These are phyloP conservation scores for Paecilomyces sp. DNA, from an alignment of 2,329 filamentous ascomycete species.

Conservation along the genomic window DNA sequence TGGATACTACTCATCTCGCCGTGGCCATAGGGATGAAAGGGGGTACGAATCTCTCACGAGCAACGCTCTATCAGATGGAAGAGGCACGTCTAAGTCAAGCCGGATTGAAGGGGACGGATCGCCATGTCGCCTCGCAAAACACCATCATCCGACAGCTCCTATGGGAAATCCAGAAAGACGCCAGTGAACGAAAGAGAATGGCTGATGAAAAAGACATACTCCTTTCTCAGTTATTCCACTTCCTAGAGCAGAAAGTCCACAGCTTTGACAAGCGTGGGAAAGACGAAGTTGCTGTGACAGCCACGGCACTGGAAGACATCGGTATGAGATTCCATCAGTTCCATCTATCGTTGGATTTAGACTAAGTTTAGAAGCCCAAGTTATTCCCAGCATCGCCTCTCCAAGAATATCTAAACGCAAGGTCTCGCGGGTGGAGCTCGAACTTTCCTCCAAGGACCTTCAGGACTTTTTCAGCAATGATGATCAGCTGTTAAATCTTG, in stretches of 20 bases:
- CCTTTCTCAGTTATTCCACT: slow-evolving; percentile 16
- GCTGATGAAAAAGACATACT: slow-evolving; percentile 17
- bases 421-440: slow-evolving; percentile 24
- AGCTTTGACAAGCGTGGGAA: not conserved
- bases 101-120: slow-evolving; percentile 22
- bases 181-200: slow-evolving; percentile 19
- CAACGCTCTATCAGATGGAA: slow-evolving; percentile 20
- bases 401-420: slow-evolving; percentile 25
- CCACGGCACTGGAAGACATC: not conserved
- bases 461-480: slow-evolving; percentile 29
- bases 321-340: not conserved
- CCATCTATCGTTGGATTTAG: not conserved
- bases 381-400: slow-evolving; percentile 20
- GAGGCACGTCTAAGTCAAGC: slow-evolving; percentile 24
- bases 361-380: slow-evolving; percentile 8
- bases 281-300: not conserved
- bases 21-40: slow-evolving; percentile 10
- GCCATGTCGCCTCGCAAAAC: slow-evolving; percentile 26
- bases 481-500: slow-evolving; percentile 24
- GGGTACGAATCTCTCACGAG: slow-evolving; percentile 9
- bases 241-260: not conserved
- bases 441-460: slow-evolving; percentile 26
- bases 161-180: slow-evolving; percentile 30
- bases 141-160: slow-evolving; percentile 28
- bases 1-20: slow-evolving; percentile 12